Base-by-base conservation (phyloP, 306 rosid genomes). In the Pachyrhizus erosus region DNA sequence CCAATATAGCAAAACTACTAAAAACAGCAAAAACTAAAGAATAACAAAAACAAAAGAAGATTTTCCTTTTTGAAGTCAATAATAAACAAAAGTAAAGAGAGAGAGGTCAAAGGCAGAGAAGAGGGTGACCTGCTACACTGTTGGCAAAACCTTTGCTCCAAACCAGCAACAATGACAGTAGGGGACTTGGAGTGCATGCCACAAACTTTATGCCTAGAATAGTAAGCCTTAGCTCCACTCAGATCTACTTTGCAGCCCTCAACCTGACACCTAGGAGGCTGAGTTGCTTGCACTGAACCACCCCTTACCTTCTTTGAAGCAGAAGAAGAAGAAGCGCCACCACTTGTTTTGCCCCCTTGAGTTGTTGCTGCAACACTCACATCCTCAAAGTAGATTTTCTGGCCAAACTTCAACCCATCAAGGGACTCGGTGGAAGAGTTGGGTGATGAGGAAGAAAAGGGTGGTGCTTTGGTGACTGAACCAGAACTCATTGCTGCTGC, bases 131-230 rank as follows among this genome's bases (percentile, higher is more conserved):
- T 92, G 93, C 99, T 93, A 77, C 99, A 96, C 91, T 96, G 99
- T 77, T 93, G 99, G 82, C 99, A 96, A 91, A 96, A 96, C 89
- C 99, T 86, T 82, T 96, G 98, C 61, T 91, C 87, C 9, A 91
- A 76, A 20, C 96, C 96, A 79, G 89, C 85, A 29, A 96, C 98
- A 80, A 82, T 39, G 78, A 91, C 99, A 45, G 73, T 84, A 8
- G 99, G 97, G 9, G 91, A 88, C 79, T 93, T 96, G 48, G 99
- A 96, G 80, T 96, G 99, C 91, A 87, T 87, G 75, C 66, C 85
- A 78, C 98, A 93, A 37, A 96, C 98, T 73, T 96, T 96, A 78
- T 96, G 99, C 86, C 96, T 78, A 15, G 98, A 96, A 87, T 96
- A 96, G 86, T 96, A 96, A 73, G 96, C 87, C 77, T 96, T 96